These are phyloP conservation scores for Cryptococcus jaspeensis DNA, from an alignment of 1,284 basidiomycete genomes.

Conservation along the genomic window DNA sequence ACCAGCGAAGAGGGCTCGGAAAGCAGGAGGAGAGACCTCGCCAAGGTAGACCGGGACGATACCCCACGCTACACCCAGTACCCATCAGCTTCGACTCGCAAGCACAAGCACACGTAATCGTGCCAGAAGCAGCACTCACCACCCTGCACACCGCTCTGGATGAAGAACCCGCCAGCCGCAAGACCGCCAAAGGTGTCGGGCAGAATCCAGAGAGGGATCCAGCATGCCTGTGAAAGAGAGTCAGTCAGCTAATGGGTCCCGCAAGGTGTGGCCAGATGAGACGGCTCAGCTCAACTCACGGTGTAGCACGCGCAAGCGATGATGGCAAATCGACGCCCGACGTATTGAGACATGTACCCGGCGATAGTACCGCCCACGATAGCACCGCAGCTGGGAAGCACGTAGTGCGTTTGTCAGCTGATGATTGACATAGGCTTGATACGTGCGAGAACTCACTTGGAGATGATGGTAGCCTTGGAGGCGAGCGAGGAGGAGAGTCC, in stretches of 20 bases:
- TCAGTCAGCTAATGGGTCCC: constrained; percentile 40
- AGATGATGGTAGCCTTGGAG: constrained; percentile 86
- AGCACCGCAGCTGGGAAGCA: constrained; percentile 57
- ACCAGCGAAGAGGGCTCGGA: constrained; percentile 89
- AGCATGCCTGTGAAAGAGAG: constrained; percentile 24
- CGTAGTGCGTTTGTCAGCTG: neutral
- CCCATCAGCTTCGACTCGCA: constrained; percentile 54
- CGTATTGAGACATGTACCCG: constrained; percentile 75
- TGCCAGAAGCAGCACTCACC: neutral
- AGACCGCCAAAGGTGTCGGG: constrained; percentile 55
- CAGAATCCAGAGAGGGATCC: constrained; percentile 72
- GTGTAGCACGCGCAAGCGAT: constrained; percentile 57
- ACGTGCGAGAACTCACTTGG: constrained; percentile 40
- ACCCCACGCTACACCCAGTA: constrained; percentile 54
- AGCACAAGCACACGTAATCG: neutral
- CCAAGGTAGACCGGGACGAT: constrained; percentile 60
- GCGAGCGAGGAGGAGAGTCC: constrained; percentile 58
- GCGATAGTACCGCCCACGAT: constrained; percentile 74
- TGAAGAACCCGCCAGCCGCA: constrained; percentile 55
- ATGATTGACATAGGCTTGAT: too few relatives aligned
- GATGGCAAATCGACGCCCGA: constrained; percentile 71
- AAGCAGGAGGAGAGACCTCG: constrained; percentile 74
- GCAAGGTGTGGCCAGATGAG: constrained; percentile 9
- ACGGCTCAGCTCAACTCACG: too few relatives aligned
- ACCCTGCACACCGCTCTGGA: constrained; percentile 82